Percentiles rank a stretch among this genome's conserved stretches.
Conservation (phyloP, 805 yeast species). For the Nakazawaea molendinolei region DNA sequence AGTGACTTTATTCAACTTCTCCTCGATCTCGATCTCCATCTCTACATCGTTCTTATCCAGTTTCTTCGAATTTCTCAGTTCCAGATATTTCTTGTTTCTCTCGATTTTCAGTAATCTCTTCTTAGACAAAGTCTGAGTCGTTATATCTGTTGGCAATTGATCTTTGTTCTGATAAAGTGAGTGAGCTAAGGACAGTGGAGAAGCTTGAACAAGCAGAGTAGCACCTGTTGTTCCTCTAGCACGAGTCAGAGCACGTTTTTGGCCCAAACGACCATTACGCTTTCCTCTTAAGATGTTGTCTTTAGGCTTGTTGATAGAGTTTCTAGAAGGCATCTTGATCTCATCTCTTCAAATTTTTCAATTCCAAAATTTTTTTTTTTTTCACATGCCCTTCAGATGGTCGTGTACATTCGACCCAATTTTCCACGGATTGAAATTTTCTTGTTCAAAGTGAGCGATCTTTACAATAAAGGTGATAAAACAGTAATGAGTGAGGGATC, state of each 20-base stretch:
- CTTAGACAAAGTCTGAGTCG: constrained; percentile 62
- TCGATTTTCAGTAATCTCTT: constrained; percentile 74
- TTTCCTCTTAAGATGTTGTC: constrained; percentile 43
- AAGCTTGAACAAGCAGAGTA: constrained; percentile 21
- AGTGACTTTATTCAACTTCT: constrained; percentile 29
- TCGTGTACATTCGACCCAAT: constrained; percentile 1
- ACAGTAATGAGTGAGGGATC: background rate
- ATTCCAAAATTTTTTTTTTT: background rate
- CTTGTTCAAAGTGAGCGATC: too few relatives aligned
- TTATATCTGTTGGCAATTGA: constrained; percentile 23
- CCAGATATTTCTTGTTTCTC: constrained; percentile 70
- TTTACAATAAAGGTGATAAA: background rate
- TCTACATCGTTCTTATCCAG: constrained; percentile 40
- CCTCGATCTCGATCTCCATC: constrained; percentile 44
- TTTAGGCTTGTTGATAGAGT: constrained; percentile 77
- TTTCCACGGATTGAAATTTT: too few relatives aligned
- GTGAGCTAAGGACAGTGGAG: constrained; percentile 25
- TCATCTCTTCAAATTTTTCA: background rate
- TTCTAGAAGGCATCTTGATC: constrained; percentile 65
- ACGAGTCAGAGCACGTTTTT: constrained; percentile 40
- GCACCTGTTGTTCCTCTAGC: constrained; percentile 12
- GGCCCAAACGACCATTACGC: constrained; percentile 43
- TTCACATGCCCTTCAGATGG: too few relatives aligned
- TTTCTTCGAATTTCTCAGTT: constrained; percentile 39
- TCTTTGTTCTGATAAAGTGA: constrained; percentile 36